Base-by-base conservation (phyloP, 2,329 filamentous ascomycete genomes). In the Sclerotiophoma versabilis region DNA sequence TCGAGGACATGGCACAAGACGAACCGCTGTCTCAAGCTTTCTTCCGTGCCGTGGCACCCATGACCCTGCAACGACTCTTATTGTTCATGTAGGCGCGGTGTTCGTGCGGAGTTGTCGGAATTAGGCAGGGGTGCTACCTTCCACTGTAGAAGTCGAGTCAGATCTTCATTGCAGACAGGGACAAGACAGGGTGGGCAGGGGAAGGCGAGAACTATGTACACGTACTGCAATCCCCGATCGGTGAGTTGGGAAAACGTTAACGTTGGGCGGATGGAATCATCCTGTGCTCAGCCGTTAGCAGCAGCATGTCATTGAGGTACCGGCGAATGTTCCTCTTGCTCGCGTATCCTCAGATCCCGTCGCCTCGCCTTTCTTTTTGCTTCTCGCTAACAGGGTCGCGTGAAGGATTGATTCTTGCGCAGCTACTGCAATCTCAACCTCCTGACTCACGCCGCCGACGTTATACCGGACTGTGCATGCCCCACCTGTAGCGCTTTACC, bases 361-460 rank as follows among this genome's bases (percentile, higher is more conserved):
- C 51, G 45, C 45, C 45, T 54, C 51, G 45, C 20, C 22, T 36
- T 54, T 29, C 51, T 45, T 22, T 4, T 30, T 23, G 9, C 29
- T 45, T 15, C 11, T 54, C 39, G 32, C 44, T 48, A 44, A 38
- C 45, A 54, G 38, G 50, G 50, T 37, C 42, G 25, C 29, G 9
- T 25, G 11, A 29, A 52, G 27, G 38, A 26, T 49, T 44, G 4
- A 22, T 38, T 32, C 44, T 32, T 38, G 34, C 15, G 15, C 44
- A 36, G 29, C 49, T 27, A 22, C 25, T 30, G 19, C 22, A 12
- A 27, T 30, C 26, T 22, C 9, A 9, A 32, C 43, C 29, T 53
- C 36, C 37, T 48, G 44, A 44, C 19, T 54, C 22, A 45, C 22
- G 41, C 33, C 39, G 29, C 51, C 51, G 51, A 54, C 22, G 45